Percentiles rank a stretch among this genome's conserved stretches.
These are phyloP conservation scores for Viola odorata DNA, from an alignment of 345 rosid genomes.

Conservation along the genomic window DNA sequence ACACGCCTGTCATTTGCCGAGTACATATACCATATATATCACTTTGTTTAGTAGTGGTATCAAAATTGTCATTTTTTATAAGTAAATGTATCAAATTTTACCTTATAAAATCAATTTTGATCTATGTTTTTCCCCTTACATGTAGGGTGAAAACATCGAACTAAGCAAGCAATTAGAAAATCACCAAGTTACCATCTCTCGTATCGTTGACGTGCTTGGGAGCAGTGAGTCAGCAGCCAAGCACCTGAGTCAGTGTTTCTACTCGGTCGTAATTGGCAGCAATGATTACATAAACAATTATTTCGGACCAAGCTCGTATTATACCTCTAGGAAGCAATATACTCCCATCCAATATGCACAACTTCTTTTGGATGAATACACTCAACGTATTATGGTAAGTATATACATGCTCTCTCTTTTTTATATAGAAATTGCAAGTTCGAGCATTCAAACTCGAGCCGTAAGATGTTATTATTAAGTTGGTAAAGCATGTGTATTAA, in stretches of 20 bases:
- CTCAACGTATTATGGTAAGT: slow-evolving; percentile 1
- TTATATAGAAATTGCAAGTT: no score
- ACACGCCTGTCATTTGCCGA: no score
- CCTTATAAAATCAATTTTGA: background rate
- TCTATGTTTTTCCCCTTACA: background rate
- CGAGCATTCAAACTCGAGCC: no score
- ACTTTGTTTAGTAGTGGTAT: no score
- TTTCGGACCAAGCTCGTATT: slow-evolving; percentile 9
- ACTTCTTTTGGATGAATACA: slow-evolving; percentile 2
- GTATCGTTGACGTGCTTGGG: slow-evolving; percentile 8
- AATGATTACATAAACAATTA: slow-evolving; percentile 47
- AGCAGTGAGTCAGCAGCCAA: background rate
- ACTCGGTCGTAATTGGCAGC: slow-evolving; percentile 30
- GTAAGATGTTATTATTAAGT: no score
- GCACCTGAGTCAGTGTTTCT: slow-evolving; percentile 29
- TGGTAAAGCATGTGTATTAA: no score
- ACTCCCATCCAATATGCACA: background rate
- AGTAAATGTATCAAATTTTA: no score
- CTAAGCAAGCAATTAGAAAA: background rate
- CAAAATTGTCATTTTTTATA: no score
- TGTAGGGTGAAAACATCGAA: background rate
- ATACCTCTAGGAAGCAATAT: background rate
- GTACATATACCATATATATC: no score
- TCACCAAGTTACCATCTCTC: slow-evolving; percentile 9
- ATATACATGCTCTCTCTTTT: background rate